These are phyloP conservation scores for Zygosaccharomyces bailii DNA, from an alignment of 805 yeast species.

Conservation along the genomic window DNA sequence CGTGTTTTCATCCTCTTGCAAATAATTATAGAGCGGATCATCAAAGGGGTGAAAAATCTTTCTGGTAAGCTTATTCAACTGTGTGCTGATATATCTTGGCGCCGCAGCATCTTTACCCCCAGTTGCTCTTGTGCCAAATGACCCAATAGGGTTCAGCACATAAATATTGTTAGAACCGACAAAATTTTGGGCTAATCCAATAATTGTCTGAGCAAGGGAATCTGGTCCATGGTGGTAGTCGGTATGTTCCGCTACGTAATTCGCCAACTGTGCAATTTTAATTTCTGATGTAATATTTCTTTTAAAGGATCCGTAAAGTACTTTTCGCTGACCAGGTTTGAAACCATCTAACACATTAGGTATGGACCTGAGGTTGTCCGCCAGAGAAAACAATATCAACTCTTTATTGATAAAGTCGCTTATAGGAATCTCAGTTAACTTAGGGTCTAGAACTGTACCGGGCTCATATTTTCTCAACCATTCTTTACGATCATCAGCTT, in stretches of 20 bases:
- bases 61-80: conserved; percentile 69
- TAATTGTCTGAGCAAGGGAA: conserved; percentile 82
- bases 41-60: conserved; percentile 76
- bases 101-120: conserved; percentile 99
- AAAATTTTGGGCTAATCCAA: conserved; percentile 92
- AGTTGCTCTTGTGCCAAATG: conserved; percentile 90
- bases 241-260: conserved; percentile 82
- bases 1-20: conserved; percentile 88
- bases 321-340: conserved; percentile 96
- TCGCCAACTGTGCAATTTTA: conserved; percentile 87
- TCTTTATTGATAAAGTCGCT: conserved; percentile 94
- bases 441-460: conserved; percentile 87
- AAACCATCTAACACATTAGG: conserved; percentile 93
- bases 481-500: conserved; percentile 95
- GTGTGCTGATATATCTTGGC: conserved; percentile 92
- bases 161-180: conserved; percentile 90
- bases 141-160: conserved; percentile 84
- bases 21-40: conserved; percentile 68
- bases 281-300: conserved; percentile 71
- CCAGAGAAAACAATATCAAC: conserved; percentile 90
- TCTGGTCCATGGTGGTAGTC: conserved; percentile 96
- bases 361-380: conserved; percentile 92
- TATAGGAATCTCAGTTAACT: conserved; percentile 73
- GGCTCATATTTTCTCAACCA: conserved; percentile 91
- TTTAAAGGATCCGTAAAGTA: conserved; percentile 80